Evolutionary conservation across 2,329 filamentous ascomycete genomes (phyloP).

Genomic region (Phaeoacremonium minimum): DNA sequence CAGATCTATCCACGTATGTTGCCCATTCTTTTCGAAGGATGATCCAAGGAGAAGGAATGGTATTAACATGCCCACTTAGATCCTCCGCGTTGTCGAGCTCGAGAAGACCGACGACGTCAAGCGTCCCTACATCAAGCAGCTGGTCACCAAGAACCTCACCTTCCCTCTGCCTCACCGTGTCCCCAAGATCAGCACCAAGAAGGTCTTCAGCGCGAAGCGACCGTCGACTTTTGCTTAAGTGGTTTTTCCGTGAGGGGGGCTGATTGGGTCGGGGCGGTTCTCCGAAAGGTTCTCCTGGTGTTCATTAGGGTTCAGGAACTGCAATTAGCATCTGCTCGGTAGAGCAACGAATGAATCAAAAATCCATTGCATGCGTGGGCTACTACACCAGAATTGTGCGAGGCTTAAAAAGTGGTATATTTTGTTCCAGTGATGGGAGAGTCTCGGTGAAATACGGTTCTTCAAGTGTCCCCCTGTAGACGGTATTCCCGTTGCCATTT

Average conservation of each 20-base stretch:
- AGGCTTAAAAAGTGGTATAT: too few relatives aligned
- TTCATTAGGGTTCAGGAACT: conserved; percentile 59
- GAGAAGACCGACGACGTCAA: conserved; percentile 93
- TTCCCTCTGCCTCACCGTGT: conserved; percentile 99
- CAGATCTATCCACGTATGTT: conserved; percentile 94
- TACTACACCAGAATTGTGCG: conserved; percentile 14
- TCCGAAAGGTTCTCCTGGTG: conserved; percentile 53
- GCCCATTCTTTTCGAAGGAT: neutral
- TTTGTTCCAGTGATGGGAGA: too few relatives aligned
- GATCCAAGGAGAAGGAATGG: too few relatives aligned
- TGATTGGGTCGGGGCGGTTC: conserved; percentile 1
- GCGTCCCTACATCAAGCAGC: conserved; percentile 99
- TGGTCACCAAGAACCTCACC: conserved; percentile 88
- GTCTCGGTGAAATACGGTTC: too few relatives aligned
- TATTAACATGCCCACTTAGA: too few relatives aligned
- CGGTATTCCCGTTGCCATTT: too few relatives aligned
- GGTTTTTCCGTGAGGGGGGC: conserved; percentile 39
- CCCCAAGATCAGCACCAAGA: conserved; percentile 76
- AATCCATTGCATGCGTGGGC: conserved; percentile 27
- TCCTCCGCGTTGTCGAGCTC: conserved; percentile 96
- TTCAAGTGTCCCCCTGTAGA: too few relatives aligned
- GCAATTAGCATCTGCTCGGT: conserved; percentile 53
- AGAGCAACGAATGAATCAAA: conserved; percentile 39
- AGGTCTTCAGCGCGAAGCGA: conserved; percentile 89
- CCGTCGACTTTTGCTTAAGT: conserved; percentile 96